These are phyloP conservation scores for Blastobotrys illinoisensis DNA, from an alignment of 1,139 yeast genomes.

Conservation along the genomic window DNA sequence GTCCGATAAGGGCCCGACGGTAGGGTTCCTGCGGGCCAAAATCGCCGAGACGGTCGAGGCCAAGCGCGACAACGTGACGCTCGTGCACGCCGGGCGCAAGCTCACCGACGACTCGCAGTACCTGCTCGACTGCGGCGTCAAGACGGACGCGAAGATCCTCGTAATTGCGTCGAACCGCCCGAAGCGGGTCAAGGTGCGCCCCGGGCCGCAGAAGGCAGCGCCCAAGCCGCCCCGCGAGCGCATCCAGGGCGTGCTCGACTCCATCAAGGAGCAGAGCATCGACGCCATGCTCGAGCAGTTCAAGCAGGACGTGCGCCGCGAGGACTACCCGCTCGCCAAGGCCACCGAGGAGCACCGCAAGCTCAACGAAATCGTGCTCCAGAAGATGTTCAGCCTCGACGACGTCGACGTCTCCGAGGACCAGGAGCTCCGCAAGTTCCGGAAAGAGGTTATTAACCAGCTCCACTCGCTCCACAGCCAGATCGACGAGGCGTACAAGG, in stretches of 20 bases:
- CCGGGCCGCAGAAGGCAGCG: constrained; percentile 14
- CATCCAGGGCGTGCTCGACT: constrained; percentile 26
- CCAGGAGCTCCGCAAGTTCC: constrained; percentile 32
- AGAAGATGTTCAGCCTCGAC: constrained; percentile 36
- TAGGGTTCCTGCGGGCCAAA: constrained; percentile 50
- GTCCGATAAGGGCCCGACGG: constrained; percentile 66
- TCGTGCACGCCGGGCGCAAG: constrained; percentile 32
- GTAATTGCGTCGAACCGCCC: constrained; percentile 21
- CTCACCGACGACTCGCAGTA: constrained; percentile 28
- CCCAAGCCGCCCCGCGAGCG: constrained; percentile 26
- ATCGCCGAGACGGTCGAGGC: constrained; percentile 38
- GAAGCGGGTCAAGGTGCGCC: constrained; percentile 11
- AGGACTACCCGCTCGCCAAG: constrained; percentile 6
- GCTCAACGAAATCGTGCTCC: constrained; percentile 35
- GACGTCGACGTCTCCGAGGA: constrained; percentile 35
- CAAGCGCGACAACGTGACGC: constrained; percentile 41
- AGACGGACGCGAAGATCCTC: constrained; percentile 29
- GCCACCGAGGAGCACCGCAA: constrained; percentile 32
- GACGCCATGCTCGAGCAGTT: constrained; percentile 31
- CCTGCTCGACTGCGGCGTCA: constrained; percentile 29
- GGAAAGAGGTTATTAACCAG: constrained; percentile 36
- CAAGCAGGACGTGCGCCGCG: constrained; percentile 26
- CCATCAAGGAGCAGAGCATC: constrained; percentile 25
- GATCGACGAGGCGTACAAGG: constrained; percentile 28
- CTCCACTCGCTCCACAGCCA: constrained; percentile 33